Percentiles rank a stretch among this genome's conserved stretches.
Conservation (phyloP, 345 rosid genomes). For the Populus ilicifolia region DNA sequence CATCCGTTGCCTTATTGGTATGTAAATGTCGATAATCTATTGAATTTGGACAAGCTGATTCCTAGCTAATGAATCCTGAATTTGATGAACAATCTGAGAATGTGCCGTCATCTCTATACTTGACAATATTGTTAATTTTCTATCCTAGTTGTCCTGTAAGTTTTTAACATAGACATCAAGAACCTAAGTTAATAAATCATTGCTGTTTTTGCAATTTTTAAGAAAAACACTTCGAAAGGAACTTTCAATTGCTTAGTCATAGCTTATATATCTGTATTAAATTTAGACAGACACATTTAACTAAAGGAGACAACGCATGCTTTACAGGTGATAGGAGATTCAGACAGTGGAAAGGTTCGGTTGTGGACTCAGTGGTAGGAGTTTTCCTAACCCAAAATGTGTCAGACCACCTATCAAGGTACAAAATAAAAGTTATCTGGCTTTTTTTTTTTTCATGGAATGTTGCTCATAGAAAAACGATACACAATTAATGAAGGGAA, state of each 20-base stretch:
- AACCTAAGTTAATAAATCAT: too few relatives aligned
- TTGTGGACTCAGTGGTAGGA: slow-evolving; percentile 65
- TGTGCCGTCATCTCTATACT: too few relatives aligned
- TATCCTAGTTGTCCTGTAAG: too few relatives aligned
- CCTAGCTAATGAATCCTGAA: too few relatives aligned
- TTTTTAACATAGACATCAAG: too few relatives aligned
- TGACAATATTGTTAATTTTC: too few relatives aligned
- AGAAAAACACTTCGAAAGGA: neutral
- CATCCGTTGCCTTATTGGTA: too few relatives aligned
- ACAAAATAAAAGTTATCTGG: neutral
- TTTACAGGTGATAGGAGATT: slow-evolving; percentile 50
- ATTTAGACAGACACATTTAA: too few relatives aligned
- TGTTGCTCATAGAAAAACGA: neutral
- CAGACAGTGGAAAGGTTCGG: slow-evolving; percentile 60
- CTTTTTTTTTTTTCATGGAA: neutral
- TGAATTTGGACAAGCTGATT: too few relatives aligned
- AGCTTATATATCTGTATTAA: neutral
- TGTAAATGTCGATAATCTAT: too few relatives aligned
- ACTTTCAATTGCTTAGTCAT: neutral
- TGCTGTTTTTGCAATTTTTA: too few relatives aligned
- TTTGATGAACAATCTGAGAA: too few relatives aligned
- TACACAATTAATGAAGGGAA: neutral
- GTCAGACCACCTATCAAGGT: slow-evolving; percentile 58
- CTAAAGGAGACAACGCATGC: neutral
- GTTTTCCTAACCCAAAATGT: slow-evolving; percentile 67